A percentile compares a stretch with the other conserved stretches of the same genome.
phyloP scores from a whole-genome alignment of 2,329 filamentous ascomycete species.

The Metarhizium guizhouense region DNA sequence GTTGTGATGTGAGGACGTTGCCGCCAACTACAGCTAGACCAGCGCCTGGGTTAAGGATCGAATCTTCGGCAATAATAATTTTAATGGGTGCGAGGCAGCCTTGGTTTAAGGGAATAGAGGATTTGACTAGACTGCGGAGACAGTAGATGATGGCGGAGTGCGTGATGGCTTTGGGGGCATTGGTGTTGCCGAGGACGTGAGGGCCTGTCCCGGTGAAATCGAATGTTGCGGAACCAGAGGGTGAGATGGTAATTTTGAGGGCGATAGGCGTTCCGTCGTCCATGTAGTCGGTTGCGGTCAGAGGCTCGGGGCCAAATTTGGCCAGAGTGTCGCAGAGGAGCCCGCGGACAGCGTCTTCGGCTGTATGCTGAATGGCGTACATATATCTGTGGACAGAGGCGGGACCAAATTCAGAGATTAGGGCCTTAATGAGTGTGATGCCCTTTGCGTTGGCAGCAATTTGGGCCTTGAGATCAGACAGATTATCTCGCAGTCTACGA shows the following conservation, averaged over 20 bases:
- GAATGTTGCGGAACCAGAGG: slow-evolving; percentile 66
- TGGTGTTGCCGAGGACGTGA: slow-evolving; percentile 24
- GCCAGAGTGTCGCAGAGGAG: slow-evolving; percentile 12
- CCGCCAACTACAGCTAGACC: slow-evolving; percentile 75
- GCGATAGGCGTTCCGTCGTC: slow-evolving; percentile 76
- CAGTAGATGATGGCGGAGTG: slow-evolving; percentile 71
- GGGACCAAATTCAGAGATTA: slow-evolving; percentile 67
- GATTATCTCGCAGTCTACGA: slow-evolving; percentile 69
- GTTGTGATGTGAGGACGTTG: slow-evolving; percentile 72
- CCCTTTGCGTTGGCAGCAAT: slow-evolving; percentile 82
- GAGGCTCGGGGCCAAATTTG: slow-evolving; percentile 10
- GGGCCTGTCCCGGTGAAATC: slow-evolving; percentile 24
- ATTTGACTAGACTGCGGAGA: slow-evolving; percentile 67
- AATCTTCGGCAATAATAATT: slow-evolving; percentile 62
- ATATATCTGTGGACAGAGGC: slow-evolving; percentile 57
- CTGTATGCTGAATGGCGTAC: slow-evolving; percentile 31
- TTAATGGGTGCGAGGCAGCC: slow-evolving; percentile 71
- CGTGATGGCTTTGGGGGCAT: slow-evolving; percentile 24
- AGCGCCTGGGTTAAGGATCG: slow-evolving; percentile 66
- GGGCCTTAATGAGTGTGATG: slow-evolving; percentile 60
- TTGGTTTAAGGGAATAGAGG: slow-evolving; percentile 81
- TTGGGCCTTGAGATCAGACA: slow-evolving; percentile 81
- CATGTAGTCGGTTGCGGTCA: slow-evolving; percentile 51
- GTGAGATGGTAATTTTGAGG: slow-evolving; percentile 66
- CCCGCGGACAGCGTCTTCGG: slow-evolving; percentile 56